Conservation (phyloP, 2,329 filamentous ascomycete genomes). For the Pyrenophora seminiperda region DNA sequence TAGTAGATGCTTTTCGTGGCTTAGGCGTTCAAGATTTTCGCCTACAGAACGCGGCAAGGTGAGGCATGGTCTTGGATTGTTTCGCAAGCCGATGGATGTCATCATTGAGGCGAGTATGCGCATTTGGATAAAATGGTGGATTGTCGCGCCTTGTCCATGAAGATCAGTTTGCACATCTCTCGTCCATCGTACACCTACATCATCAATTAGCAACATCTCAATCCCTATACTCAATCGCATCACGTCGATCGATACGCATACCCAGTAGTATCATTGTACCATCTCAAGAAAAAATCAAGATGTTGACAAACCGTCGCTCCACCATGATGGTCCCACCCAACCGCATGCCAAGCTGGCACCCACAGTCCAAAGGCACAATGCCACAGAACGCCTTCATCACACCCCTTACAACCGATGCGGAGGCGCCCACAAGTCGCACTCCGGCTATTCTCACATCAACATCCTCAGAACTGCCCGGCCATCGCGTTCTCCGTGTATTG, state of each 20-base stretch:
- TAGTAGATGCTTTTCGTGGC: conserved; percentile 18
- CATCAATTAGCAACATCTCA: not conserved
- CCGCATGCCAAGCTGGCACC: conserved; percentile 34
- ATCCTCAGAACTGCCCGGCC: conserved; percentile 33
- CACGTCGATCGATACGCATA: not conserved
- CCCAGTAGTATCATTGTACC: not conserved
- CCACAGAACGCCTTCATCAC: conserved; percentile 13
- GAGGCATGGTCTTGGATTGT: conserved; percentile 32
- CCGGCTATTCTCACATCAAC: conserved; percentile 39
- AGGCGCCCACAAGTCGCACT: conserved; percentile 33
- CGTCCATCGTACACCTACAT: not conserved
- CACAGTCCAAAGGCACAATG: conserved; percentile 24
- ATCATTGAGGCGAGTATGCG: conserved; percentile 6
- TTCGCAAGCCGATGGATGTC: conserved; percentile 27
- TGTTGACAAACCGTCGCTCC: conserved; percentile 46
- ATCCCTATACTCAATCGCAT: not conserved
- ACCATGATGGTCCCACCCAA: conserved; percentile 41
- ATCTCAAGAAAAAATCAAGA: conserved; percentile 13
- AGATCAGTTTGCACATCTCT: not conserved
- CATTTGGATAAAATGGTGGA: conserved; percentile 25
- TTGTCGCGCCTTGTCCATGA: conserved; percentile 7
- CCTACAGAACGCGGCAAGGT: conserved; percentile 17
- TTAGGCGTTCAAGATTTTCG: conserved; percentile 25
- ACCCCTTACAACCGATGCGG: conserved; percentile 25
- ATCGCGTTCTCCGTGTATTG: conserved; percentile 33